Base-by-base conservation (phyloP, 1,139 yeast species). In the Pichiaceae sp. region DNA sequence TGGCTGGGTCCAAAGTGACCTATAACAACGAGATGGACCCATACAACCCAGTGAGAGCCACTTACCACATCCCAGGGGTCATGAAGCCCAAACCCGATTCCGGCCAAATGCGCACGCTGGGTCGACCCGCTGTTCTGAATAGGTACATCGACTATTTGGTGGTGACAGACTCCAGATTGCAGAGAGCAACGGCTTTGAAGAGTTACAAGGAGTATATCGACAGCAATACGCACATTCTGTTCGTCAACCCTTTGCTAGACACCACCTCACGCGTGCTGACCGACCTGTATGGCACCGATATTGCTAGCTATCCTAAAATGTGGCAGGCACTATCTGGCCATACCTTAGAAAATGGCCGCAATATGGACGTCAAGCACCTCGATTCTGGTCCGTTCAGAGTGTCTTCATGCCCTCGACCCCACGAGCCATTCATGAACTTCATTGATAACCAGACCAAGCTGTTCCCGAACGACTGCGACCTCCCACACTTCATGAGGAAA, bases 241-340 rank as follows among this genome's bases (percentile, higher is more conserved):
- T 73, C 15, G 48, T 73, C 2, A 75, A 73, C 42, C 72, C 74
- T 41, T 71, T 74, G 2, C 64, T 71, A 66, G 78, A 77, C 1
- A 57, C 64, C 41, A 53, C 62, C 1, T 61, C 63, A 4, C 43
- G 43, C 27, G 48, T 68, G 4, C 42, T 48, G 0, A 56, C 55
- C 6, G 40, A 39, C 5, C 57, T 58, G 36, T 68, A 20, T 59
- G 60, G 7, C 4, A 24, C 2, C 36, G 17, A 41, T 2, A 35
- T 40, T 3, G 37, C 26, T 2, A 21, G 50, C 4, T 42, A 61
- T 21, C 79, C 79, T 3, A 56, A 54, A 24, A 46, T 73, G 2
- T 73, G 51, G 51, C 70, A 66, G 44, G 72, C 68, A 3, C 54
- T 71, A 2, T 62, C 66, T 17, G 70, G 70, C 3, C 78, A 74